Conservation (phyloP, 2,329 filamentous ascomycete genomes). For the Coniella lustricola region DNA sequence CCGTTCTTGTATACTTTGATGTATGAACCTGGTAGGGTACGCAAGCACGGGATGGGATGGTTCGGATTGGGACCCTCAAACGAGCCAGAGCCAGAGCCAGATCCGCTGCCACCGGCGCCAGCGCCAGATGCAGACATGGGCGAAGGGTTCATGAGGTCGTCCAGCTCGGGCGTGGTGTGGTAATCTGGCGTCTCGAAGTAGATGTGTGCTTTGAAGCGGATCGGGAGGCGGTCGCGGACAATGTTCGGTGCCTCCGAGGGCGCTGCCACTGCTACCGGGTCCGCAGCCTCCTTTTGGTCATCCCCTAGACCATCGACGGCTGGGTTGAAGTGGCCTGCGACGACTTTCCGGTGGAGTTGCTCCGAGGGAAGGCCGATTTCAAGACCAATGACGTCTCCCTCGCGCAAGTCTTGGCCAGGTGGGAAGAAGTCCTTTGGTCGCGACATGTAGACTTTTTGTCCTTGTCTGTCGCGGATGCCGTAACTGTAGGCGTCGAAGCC, state of each 20-base stretch:
- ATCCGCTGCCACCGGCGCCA: conserved; percentile 9
- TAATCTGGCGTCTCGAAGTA: conserved; percentile 94
- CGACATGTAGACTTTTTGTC: conserved; percentile 90
- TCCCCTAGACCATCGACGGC: conserved; percentile 65
- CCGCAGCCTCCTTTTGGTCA: conserved; percentile 32
- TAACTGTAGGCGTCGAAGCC: conserved; percentile 93
- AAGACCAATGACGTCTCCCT: conserved; percentile 90
- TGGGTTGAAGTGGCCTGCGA: conserved; percentile 81
- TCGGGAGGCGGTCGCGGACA: conserved; percentile 89
- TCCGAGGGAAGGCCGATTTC: conserved; percentile 88
- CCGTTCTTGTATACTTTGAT: conserved; percentile 95
- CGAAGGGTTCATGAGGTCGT: conserved; percentile 71
- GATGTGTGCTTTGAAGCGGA: conserved; percentile 85
- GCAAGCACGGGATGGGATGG: conserved; percentile 66
- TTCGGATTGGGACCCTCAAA: conserved; percentile 61
- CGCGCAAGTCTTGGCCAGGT: conserved; percentile 68
- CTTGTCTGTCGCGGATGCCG: conserved; percentile 79
- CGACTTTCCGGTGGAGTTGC: conserved; percentile 77
- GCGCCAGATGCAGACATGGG: conserved; percentile 37
- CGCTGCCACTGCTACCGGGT: too few relatives aligned
- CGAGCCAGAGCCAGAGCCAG: conserved; percentile 28
- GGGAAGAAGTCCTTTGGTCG: conserved; percentile 86
- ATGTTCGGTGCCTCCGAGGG: conserved; percentile 66
- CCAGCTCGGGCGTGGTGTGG: conserved; percentile 78
- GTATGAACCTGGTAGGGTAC: conserved; percentile 77